Evolutionary conservation across 2,329 filamentous ascomycete species (phyloP).

Genomic region (Dryadomyces quercivorus): DNA sequence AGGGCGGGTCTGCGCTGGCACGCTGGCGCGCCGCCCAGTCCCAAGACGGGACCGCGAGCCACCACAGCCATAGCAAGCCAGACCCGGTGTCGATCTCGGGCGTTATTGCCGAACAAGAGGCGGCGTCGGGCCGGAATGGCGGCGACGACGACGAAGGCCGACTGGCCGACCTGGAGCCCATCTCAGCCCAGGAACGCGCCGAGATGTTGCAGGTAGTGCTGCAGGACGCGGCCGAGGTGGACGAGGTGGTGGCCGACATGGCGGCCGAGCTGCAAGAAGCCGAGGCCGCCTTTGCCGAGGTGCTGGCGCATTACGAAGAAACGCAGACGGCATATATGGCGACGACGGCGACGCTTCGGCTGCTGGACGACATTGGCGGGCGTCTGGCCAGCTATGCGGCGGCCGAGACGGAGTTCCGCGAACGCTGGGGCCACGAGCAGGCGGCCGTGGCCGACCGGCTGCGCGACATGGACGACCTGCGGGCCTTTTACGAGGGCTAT

Average conservation of each 20-base stretch:
- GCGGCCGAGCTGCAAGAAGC: slow-evolving; percentile 65
- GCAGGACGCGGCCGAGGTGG: slow-evolving; percentile 55
- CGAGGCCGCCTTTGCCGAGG: slow-evolving; percentile 53
- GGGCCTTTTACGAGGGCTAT: slow-evolving; percentile 80
- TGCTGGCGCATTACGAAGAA: slow-evolving; percentile 50
- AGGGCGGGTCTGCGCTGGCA: slow-evolving; percentile 61
- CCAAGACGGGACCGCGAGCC: slow-evolving; percentile 18
- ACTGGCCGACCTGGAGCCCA: slow-evolving; percentile 45
- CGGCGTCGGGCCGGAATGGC: slow-evolving; percentile 16
- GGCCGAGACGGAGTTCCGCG: slow-evolving; percentile 39
- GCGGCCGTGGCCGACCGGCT: slow-evolving; percentile 56
- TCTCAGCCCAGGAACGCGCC: slow-evolving; percentile 61
- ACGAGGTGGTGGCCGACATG: slow-evolving; percentile 58
- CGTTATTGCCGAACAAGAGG: slow-evolving; percentile 47
- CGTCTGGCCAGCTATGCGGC: slow-evolving; percentile 29
- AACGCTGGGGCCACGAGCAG: slow-evolving; percentile 64
- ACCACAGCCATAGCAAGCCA: slow-evolving; percentile 18
- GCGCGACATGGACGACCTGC: slow-evolving; percentile 63
- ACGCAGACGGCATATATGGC: slow-evolving; percentile 42
- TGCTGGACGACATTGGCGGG: slow-evolving; percentile 55
- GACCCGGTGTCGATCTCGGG: slow-evolving; percentile 48
- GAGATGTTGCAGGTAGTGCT: slow-evolving; percentile 76
- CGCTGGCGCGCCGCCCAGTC: slow-evolving; percentile 47
- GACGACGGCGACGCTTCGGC: slow-evolving; percentile 49
- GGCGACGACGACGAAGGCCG: not conserved